These are phyloP conservation scores for Crataegus laevigata DNA, from an alignment of 306 rosid genomes.

Conservation along the genomic window DNA sequence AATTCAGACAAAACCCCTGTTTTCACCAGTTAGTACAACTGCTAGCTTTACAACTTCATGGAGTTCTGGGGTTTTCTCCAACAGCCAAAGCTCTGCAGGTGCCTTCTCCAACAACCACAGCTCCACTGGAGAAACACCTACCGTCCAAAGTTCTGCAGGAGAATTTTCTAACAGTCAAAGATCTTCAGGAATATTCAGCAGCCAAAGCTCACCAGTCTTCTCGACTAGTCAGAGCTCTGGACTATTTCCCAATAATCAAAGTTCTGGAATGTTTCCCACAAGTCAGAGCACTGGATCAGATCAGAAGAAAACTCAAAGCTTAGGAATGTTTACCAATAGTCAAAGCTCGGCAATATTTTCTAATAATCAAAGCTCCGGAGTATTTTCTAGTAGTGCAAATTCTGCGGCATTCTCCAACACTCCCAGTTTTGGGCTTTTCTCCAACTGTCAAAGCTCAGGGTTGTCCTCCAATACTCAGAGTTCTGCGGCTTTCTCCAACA, in stretches of 20 bases:
- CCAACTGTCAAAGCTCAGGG: neutral
- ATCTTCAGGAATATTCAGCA: constrained; percentile 6
- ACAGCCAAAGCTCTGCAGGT: constrained; percentile 18
- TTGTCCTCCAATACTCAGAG: constrained; percentile 6
- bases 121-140: neutral
- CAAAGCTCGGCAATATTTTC: neutral
- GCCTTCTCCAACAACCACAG: constrained; percentile 17
- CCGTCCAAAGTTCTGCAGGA: constrained; percentile 12
- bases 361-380: constrained; percentile 5
- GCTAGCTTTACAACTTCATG: constrained; percentile 35
- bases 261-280: constrained; percentile 12
- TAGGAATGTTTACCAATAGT: neutral
- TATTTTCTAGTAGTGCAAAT: constrained; percentile 11
- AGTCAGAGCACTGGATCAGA: constrained; percentile 18
- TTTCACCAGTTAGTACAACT: constrained; percentile 37
- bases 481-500: constrained; percentile 1
- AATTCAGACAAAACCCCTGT: constrained; percentile 41
- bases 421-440: constrained; percentile 17
- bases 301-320: constrained; percentile 6
- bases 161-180: constrained; percentile 14
- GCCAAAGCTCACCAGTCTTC: neutral
- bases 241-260: neutral
- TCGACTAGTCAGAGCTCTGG: constrained; percentile 24
- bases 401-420: neutral
- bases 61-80: constrained; percentile 51